Base-by-base conservation (phyloP, 805 yeast genomes). In the Wickerhamiella sorbophila region DNA sequence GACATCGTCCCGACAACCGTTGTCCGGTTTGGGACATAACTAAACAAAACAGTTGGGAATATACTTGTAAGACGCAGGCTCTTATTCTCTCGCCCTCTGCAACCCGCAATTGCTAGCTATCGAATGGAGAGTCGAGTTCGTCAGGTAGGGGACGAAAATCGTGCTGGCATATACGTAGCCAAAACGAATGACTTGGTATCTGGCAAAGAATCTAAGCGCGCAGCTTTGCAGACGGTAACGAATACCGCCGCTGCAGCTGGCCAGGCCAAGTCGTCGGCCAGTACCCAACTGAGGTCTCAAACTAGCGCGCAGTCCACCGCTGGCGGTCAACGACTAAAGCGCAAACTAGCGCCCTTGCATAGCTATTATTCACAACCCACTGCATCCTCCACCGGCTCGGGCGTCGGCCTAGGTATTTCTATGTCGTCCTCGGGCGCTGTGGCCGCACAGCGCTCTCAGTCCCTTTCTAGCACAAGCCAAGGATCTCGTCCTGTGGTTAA, bases 141-240 rank as follows among this genome's bases (percentile, higher is more conserved):
- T 15, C 40, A 18, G 24, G 35, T 16, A 12, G 33, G 40, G 17
- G 31, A 38, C 34, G 34, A 37, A 22, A 37, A 37, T 15, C 16
- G 22, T 16, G 20, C 34, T 3, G 17, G 16, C 12, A 26, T 26
- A 4, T 18, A 16, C 19, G 39, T 17, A 9, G 35, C 22, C n/a
- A 12, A 27, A 15, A 39, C 27, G 15, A 31, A 37, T 17, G 27
- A 37, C n/a, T 31, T 22, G 33, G 33, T 19, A 12, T 16, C 21
- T 5, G 36, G 14, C 21, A 35, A 26, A n/a, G 27, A 16, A 9
- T 31, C 27, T 31, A 41, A 34, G 38, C 40, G 49, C 16, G 36
- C 46, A 12, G 49, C 49, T 17, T 43, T 46, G 5, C 49, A 46
- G 31, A 43, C 49, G 16, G 43, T 46, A 32, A 46, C 49, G 17